Conservation (phyloP, 345 rosid species). For the Citrus mangshanensis region DNA sequence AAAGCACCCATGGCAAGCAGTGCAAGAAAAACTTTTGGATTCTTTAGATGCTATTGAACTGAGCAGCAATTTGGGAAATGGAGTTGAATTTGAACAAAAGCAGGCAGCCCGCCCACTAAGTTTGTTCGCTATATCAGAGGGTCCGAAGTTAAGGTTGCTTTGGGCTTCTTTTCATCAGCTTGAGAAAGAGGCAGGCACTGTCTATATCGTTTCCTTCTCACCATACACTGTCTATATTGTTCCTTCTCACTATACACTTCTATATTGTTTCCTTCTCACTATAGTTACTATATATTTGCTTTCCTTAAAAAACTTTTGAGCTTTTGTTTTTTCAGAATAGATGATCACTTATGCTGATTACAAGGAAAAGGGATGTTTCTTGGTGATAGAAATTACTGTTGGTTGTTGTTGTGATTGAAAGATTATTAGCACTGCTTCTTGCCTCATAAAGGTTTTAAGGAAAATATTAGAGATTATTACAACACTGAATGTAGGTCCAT, state of each 20-base stretch:
- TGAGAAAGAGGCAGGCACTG: constrained; percentile 72
- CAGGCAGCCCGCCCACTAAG: constrained; percentile 48
- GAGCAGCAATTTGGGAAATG: constrained; percentile 35
- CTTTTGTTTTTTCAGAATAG: constrained; percentile 5
- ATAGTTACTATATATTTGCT: constrained; percentile 3
- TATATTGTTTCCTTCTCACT: neutral
- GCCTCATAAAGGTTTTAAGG: neutral
- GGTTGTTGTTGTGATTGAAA: neutral
- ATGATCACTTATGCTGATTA: neutral
- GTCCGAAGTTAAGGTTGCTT: constrained; percentile 65
- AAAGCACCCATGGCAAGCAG: constrained; percentile 54
- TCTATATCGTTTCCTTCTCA: constrained; percentile 25
- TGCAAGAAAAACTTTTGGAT: constrained; percentile 67
- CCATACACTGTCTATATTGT: neutral
- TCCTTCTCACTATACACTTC: neutral
- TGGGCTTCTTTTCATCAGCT: constrained; percentile 70
- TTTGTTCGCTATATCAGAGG: constrained; percentile 68
- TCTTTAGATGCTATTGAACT: constrained; percentile 52
- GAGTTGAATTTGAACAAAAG: constrained; percentile 42
- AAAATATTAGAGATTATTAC: neutral
- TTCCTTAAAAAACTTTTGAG: neutral
- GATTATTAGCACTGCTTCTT: neutral
- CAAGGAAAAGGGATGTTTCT: neutral
- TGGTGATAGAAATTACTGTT: neutral
- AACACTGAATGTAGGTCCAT: neutral